Evolutionary conservation across 2,329 filamentous ascomycete species (phyloP).

Genomic region (Penicillium sp.): DNA sequence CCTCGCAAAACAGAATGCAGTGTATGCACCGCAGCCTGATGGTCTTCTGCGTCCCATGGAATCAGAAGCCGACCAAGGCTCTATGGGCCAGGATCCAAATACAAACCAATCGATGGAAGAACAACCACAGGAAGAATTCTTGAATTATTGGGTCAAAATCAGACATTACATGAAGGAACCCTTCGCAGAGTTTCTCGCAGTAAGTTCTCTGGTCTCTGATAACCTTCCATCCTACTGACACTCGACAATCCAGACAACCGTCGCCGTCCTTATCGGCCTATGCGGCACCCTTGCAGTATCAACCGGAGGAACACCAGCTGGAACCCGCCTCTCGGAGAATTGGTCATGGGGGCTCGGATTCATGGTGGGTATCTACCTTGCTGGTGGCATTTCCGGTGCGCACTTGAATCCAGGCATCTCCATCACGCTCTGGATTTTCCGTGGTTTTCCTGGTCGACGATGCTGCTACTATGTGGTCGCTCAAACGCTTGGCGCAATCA

Average conservation of each 20-base stretch:
- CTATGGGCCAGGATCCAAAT: not conserved
- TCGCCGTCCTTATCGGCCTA: constrained; percentile 27
- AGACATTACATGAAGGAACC: constrained; percentile 22
- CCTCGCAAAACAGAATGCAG: not conserved
- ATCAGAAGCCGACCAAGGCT: constrained; percentile 1
- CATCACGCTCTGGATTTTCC: constrained; percentile 32
- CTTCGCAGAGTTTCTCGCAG: constrained; percentile 26
- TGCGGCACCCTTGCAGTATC: constrained; percentile 21
- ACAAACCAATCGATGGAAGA: not conserved
- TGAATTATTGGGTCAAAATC: constrained; percentile 24
- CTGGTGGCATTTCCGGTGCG: constrained; percentile 46
- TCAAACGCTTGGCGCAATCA: constrained; percentile 27
- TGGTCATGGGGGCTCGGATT: constrained; percentile 28
- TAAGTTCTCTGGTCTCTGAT: not conserved
- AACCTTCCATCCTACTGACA: not conserved
- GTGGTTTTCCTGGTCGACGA: constrained; percentile 32
- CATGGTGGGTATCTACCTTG: constrained; percentile 43
- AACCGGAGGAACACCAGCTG: constrained; percentile 18
- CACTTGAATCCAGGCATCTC: constrained; percentile 48
- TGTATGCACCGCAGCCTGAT: constrained; percentile 11
- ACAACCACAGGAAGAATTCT: constrained; percentile 8
- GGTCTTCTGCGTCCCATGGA: constrained; percentile 13
- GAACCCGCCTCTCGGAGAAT: constrained; percentile 12
- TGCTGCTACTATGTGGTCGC: constrained; percentile 30
- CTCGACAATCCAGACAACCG: constrained; percentile 11